Evolutionary conservation across 163 green algal species (phyloP).

Genomic region (Chlorella variabilis): DNA sequence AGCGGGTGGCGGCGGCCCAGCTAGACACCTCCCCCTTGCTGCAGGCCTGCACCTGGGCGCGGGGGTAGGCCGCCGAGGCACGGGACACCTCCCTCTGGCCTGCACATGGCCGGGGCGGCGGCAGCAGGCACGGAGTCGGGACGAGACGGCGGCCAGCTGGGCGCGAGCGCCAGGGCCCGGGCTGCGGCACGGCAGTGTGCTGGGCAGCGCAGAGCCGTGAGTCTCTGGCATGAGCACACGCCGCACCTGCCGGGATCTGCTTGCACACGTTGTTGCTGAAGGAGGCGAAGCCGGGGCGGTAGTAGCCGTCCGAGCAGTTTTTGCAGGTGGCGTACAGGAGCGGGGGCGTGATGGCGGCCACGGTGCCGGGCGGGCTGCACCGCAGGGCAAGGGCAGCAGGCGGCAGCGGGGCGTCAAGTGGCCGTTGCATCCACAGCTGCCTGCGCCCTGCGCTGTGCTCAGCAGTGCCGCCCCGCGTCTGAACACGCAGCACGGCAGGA

Average conservation of each 20-base stretch:
- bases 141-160: no score
- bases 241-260: background rate
- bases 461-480: no score
- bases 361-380: background rate
- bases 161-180: no score
- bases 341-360: constrained; percentile 11
- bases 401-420: background rate
- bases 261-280: background rate
- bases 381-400: background rate
- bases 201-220: no score
- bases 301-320: background rate
- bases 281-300: background rate
- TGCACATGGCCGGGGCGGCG: background rate
- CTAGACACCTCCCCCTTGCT: background rate
- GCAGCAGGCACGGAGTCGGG: background rate
- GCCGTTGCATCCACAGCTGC: background rate
- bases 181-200: no score
- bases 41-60: background rate
- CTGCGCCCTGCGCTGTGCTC: no score
- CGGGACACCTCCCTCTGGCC: background rate
- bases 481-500: no score
- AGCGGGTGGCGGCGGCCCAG: background rate
- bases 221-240: background rate
- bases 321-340: constrained; percentile 3
- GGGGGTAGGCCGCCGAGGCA: background rate